Conservation (phyloP, 1,284 basidiomycete species). For the Quambalaria eucalypti region DNA sequence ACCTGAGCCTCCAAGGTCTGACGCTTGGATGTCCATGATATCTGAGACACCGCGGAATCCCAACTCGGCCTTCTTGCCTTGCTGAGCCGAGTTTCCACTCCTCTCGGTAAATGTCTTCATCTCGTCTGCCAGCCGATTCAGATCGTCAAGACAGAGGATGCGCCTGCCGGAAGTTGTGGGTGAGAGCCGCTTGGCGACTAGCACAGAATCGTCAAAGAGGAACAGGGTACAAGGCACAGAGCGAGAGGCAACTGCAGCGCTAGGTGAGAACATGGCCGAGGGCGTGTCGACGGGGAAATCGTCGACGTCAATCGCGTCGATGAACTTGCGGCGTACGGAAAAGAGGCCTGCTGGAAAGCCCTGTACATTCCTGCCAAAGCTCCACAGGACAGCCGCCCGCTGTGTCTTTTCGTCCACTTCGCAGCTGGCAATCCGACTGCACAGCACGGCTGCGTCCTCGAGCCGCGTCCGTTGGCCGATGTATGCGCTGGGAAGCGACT, state of each 20-base stretch:
- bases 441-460: constrained; percentile 74
- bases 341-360: constrained; percentile 57
- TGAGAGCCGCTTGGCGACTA: constrained; percentile 77
- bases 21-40: constrained; percentile 70
- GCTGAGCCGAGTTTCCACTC: constrained; percentile 41
- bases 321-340: constrained; percentile 67
- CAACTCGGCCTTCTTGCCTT: constrained; percentile 62
- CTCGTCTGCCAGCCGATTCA: constrained; percentile 58
- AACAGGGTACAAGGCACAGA: constrained; percentile 75
- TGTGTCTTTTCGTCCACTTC: constrained; percentile 86
- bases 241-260: constrained; percentile 1
- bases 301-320: constrained; percentile 89
- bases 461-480: constrained; percentile 54
- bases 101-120: constrained; percentile 43
- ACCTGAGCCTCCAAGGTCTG: constrained; percentile 25
- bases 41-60: constrained; percentile 78
- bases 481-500: constrained; percentile 27
- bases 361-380: constrained; percentile 73
- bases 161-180: constrained; percentile 63
- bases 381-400: constrained; percentile 78
- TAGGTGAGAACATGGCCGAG: constrained; percentile 10
- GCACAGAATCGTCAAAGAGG: constrained; percentile 86
- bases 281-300: constrained; percentile 59
- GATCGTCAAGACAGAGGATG: constrained; percentile 74
- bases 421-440: constrained; percentile 80